Evolutionary conservation across 306 rosid genomes (phyloP).

Genomic region (Prunus kanzakura): DNA sequence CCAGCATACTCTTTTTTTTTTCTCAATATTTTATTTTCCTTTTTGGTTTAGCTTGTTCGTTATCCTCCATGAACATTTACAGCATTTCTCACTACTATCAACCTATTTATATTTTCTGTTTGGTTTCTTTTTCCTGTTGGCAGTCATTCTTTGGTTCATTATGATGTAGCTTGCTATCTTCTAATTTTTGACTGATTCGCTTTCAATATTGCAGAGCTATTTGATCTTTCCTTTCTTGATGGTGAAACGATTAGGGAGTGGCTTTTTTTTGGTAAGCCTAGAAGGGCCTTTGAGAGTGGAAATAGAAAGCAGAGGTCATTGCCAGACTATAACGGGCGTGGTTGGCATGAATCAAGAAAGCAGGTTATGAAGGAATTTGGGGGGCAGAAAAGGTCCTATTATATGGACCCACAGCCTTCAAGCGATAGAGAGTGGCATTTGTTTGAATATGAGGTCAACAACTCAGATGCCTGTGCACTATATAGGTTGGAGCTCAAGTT

Average conservation of each 20-base stretch:
- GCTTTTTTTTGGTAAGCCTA: conserved; percentile 97
- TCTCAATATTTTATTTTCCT: not conserved
- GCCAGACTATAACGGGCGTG: conserved; percentile 95
- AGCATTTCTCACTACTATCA: not conserved
- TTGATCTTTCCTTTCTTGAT: conserved; percentile 78
- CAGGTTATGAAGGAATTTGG: conserved; percentile 87
- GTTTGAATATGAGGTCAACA: conserved; percentile 87
- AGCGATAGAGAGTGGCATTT: conserved; percentile 92
- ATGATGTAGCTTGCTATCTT: not conserved
- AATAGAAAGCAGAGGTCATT: conserved; percentile 93
- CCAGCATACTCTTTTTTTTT: not conserved
- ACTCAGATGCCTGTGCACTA: conserved; percentile 86
- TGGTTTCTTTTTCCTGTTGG: not conserved
- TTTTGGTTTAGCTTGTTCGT: conserved; percentile 8
- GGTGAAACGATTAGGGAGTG: conserved; percentile 93
- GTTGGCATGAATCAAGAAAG: conserved; percentile 99
- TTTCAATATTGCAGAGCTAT: conserved; percentile 59
- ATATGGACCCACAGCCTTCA: conserved; percentile 95
- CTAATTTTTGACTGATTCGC: not conserved
- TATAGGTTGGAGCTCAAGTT: conserved; percentile 89
- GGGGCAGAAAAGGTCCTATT: conserved; percentile 92
- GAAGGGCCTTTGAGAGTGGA: conserved; percentile 95
- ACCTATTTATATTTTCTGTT: not conserved
- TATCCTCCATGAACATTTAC: conserved; percentile 11
- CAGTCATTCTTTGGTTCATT: not conserved